phyloP scores from a whole-genome alignment of 2,329 filamentous ascomycete species.

The Ophiosphaerella narmari region DNA sequence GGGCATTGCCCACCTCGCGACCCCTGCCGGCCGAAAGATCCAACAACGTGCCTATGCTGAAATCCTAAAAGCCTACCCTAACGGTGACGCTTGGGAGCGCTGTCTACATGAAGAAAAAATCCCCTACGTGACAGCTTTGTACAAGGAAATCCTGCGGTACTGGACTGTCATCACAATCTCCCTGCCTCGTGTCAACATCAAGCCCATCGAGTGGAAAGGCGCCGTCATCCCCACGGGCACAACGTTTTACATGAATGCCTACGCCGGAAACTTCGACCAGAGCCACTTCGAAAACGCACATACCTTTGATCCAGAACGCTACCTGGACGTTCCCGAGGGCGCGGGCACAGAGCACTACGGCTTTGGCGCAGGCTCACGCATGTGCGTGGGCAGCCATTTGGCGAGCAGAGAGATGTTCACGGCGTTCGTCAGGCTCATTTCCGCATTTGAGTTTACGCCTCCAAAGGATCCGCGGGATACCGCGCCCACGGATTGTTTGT shows the following conservation, averaged over 20 bases:
- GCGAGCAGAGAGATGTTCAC: slow-evolving; percentile 50
- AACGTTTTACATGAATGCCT: slow-evolving; percentile 79
- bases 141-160: slow-evolving; percentile 78
- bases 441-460: slow-evolving; percentile 52
- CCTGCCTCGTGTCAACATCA: slow-evolving; percentile 72
- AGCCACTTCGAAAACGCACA: slow-evolving; percentile 67
- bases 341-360: slow-evolving; percentile 55
- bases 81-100: slow-evolving; percentile 75
- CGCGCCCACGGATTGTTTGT: slow-evolving; percentile 52
- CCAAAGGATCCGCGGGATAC: slow-evolving; percentile 47
- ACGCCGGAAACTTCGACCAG: slow-evolving; percentile 74
- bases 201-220: slow-evolving; percentile 71
- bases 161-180: slow-evolving; percentile 82
- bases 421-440: slow-evolving; percentile 55
- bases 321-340: slow-evolving; percentile 57
- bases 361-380: slow-evolving; percentile 54
- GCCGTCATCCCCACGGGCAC: slow-evolving; percentile 73
- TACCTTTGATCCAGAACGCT: slow-evolving; percentile 72
- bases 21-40: slow-evolving; percentile 68
- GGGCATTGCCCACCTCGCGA: slow-evolving; percentile 77
- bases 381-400: slow-evolving; percentile 54
- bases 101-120: slow-evolving; percentile 76
- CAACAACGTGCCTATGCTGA: slow-evolving; percentile 71
- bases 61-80: slow-evolving; percentile 72
- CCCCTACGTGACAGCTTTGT: slow-evolving; percentile 75